A percentile compares a stretch with the other conserved stretches of the same genome.
Conservation (phyloP, 75 land plant genomes). For the Selaginella tamariscina region DNA sequence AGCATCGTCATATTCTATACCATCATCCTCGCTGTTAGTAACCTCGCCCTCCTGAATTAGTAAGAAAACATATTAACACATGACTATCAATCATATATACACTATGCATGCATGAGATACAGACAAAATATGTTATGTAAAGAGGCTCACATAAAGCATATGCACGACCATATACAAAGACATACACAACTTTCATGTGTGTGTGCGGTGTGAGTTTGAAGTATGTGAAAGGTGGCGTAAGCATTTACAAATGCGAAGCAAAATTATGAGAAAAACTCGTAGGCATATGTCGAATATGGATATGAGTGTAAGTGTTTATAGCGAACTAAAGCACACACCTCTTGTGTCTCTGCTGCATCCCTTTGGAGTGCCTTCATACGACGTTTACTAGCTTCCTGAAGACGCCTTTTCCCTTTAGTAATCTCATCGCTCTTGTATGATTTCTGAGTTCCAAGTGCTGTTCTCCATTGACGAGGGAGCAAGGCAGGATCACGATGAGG, state of each 20-base stretch:
- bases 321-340: too few relatives aligned
- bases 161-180: too few relatives aligned
- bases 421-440: slow-evolving; percentile 45
- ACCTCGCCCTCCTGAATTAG: slow-evolving; percentile 16
- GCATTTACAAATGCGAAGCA: not conserved
- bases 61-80: too few relatives aligned
- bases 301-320: not conserved
- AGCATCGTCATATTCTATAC: slow-evolving; percentile 39
- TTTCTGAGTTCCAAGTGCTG: slow-evolving; percentile 74
- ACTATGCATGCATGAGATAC: too few relatives aligned
- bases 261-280: too few relatives aligned
- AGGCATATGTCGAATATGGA: too few relatives aligned
- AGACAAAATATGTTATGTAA: too few relatives aligned
- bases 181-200: too few relatives aligned
- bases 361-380: not conserved
- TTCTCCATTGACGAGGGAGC: slow-evolving; percentile 79
- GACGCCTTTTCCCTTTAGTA: slow-evolving; percentile 39
- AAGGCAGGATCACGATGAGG: slow-evolving; percentile 85
- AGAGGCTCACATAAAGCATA: too few relatives aligned
- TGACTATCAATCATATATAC: too few relatives aligned
- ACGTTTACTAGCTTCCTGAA: not conserved
- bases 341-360: not conserved
- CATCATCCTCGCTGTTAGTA: slow-evolving; percentile 34
- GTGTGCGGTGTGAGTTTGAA: too few relatives aligned
- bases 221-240: too few relatives aligned